phyloP scores from a whole-genome alignment of 192 early-diverging fungal species.

The Neocallimastix lanati region DNA sequence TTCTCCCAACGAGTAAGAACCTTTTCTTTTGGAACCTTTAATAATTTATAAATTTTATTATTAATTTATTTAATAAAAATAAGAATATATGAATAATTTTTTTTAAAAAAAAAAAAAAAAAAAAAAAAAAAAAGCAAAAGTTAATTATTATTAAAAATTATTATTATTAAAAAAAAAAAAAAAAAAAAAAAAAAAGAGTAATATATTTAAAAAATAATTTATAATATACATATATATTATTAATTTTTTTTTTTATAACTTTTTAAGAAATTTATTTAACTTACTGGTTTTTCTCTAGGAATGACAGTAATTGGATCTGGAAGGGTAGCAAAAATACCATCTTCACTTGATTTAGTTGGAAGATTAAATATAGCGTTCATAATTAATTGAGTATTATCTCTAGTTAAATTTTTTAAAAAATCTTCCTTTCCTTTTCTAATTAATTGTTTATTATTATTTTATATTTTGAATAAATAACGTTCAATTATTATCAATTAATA shows the following conservation, averaged over 20 bases:
- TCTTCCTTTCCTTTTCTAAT: constrained; percentile 21
- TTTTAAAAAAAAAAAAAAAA: no score
- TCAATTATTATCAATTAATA: no score
- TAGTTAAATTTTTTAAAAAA: constrained; percentile 46
- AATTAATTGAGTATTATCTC: constrained; percentile 68
- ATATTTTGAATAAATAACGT: no score
- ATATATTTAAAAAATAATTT: not conserved
- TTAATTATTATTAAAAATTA: no score
- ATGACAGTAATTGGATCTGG: constrained; percentile 44
- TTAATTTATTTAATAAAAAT: no score
- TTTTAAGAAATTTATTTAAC: not conserved
- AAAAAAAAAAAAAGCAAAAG: no score
- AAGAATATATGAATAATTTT: no score
- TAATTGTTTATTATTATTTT: no score
- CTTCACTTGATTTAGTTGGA: constrained; percentile 36
- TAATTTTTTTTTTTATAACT: not conserved
- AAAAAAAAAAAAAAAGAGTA: no score
- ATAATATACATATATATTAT: not conserved
- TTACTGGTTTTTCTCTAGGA: constrained; percentile 75
- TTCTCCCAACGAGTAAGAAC: constrained; percentile 92
- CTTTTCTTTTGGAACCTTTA: constrained; percentile 63
- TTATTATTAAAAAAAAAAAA: no score
- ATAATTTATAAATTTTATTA: no score
- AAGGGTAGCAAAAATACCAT: constrained; percentile 61
- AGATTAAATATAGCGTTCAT: constrained; percentile 77